Base-by-base conservation (phyloP, 257 asterid species). In the Solanum sejunctum region DNA sequence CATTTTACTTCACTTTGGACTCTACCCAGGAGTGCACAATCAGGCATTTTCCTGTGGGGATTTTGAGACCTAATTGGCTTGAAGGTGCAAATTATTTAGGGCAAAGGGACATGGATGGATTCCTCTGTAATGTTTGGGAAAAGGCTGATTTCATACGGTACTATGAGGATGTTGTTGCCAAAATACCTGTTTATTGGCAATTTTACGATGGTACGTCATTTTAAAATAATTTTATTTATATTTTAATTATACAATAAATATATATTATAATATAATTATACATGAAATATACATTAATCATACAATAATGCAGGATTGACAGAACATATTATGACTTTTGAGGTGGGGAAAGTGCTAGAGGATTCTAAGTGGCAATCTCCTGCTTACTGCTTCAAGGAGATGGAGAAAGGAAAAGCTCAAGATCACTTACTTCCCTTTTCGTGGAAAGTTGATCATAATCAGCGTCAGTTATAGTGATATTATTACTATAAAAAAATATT, bases 341-440 rank as follows among this genome's bases (percentile, higher is more conserved):
- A 94, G 90, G 97, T 91, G 13, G 98, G 97, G 20, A 84, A 87
- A 86, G 95, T 92, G 86, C 94, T 93, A 26, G 93, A 92, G 20
- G 95, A 93, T 77, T 88, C 96, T 1, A 86, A 84, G 43, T 94
- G 98, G 96, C 98, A 94, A 87, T 94, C 97, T 69, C 97, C 97
- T 28, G 91, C 47, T 12, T 94, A 93, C 90, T 93, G 97, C 86
- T 94, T 94, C 73, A 77, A 73, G 55, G 86, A 86, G 39, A 64
- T 70, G 8, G 83, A 85, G 56, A n/a, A 41, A 52, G 69, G 75
- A 26, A n/a, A 69, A 88, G 61, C 18, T 77, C 28, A 70, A 70
- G 54, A 80, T 58, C 83, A 60, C 81, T 60, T 28, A 17, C 83
- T 69, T 77, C 23, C 12, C 20, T 0, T 7, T 5, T 17, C 26